Conservation (phyloP, 345 rosid species). For the Bretschneidera sinensis region DNA sequence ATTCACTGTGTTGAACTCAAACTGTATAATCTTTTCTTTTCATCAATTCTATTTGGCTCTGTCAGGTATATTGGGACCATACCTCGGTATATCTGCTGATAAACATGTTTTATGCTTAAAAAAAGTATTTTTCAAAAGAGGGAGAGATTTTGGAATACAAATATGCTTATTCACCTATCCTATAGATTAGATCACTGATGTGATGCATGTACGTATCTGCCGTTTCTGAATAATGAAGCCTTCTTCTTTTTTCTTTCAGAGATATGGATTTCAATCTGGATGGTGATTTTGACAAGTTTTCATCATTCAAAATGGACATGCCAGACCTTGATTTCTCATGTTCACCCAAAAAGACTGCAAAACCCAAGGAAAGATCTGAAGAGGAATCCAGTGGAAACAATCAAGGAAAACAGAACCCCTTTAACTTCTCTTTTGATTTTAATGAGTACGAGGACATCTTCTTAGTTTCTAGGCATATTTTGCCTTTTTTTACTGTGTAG, state of each 20-base stretch:
- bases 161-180: neutral
- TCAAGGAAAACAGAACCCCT: constrained; percentile 39
- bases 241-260: constrained; percentile 33
- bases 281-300: constrained; percentile 62
- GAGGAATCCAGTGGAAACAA: constrained; percentile 35
- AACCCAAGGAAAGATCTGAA: constrained; percentile 45
- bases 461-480: constrained; percentile 6
- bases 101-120: neutral
- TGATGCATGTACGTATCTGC: neutral
- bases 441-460: constrained; percentile 40
- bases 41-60: constrained; percentile 4
- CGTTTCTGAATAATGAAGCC: neutral
- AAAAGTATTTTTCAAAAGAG: neutral
- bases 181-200: neutral
- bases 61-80: neutral
- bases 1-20: neutral
- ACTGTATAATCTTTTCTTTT: neutral
- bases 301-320: constrained; percentile 75
- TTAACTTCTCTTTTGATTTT: constrained; percentile 73
- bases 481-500: neutral
- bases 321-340: constrained; percentile 75
- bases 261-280: constrained; percentile 80
- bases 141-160: neutral
- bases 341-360: constrained; percentile 44
- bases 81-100: neutral